Base-by-base conservation (phyloP, 306 rosid genomes). In the Gastrolobium bilobum region DNA sequence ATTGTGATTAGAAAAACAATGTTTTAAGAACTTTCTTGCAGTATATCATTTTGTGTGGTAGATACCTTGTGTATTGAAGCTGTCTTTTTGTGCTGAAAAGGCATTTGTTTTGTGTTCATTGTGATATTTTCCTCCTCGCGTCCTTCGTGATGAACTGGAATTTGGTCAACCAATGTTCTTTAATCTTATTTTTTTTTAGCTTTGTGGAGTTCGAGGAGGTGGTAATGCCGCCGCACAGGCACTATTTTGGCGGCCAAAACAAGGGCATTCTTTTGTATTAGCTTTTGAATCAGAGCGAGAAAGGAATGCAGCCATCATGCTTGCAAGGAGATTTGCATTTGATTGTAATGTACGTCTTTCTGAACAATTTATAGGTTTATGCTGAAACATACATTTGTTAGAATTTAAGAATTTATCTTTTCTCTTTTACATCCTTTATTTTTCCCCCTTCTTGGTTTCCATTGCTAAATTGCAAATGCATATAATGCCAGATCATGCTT, bases 241-340 rank as follows among this genome's bases (percentile, higher is more conserved):
- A 50, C 72, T 92, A 73, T 95, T 87, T 88, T 95, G 99, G 99
- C 98, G 92, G 87, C 92, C 95, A 38, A 92, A 91, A 87, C 85
- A 85, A 80, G 98, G 93, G 26, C 82, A 75, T 59, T 90, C 97
- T n/a, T 91, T 87, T 71, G 91, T 92, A 31, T 81, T 95, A 71
- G 99, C 99, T 51, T 95, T 95, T 61, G 98, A 95, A 88, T 88
- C 98, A 0, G 97, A 95, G 84, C 58, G 99, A 71, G 99, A 95
- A 83, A 89, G 99, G 62, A 95, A 95, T 73, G 99, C 99, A 9
- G 90, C 94, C 30, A 90, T 92, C 80, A 95, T 95, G 99, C 94
- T 95, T 71, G 97, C 99, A 52, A 86, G 99, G 91, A 82, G 99
- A 84, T 95, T 95, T 84, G 98, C 99, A 66, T 95, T 92, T 47